Evolutionary conservation across 2,329 filamentous ascomycete species (phyloP).

Genomic region (Colletotrichum plurivorum): DNA sequence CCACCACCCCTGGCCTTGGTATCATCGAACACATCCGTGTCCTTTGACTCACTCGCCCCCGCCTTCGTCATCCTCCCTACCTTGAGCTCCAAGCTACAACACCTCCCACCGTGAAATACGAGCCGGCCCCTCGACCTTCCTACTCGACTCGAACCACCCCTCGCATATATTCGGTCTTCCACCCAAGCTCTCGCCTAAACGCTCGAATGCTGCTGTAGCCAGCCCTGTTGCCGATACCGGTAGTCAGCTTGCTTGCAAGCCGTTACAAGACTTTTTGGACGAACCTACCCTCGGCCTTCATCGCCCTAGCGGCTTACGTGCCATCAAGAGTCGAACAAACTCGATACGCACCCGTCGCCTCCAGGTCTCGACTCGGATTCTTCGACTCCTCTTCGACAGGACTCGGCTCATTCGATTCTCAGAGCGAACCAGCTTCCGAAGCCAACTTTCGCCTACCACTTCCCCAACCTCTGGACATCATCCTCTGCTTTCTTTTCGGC

Average conservation of each 20-base stretch:
- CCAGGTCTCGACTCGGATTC: not conserved
- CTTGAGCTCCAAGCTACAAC: constrained; percentile 23
- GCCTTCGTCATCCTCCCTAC: constrained; percentile 24
- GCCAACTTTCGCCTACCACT: constrained; percentile 21
- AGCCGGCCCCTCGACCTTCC: constrained; percentile 3
- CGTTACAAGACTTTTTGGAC: constrained; percentile 34
- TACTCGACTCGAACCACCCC: constrained; percentile 13
- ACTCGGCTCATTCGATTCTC: constrained; percentile 44
- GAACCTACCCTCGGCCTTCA: constrained; percentile 33
- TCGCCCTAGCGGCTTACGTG: constrained; percentile 22
- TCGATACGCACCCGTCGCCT: constrained; percentile 5
- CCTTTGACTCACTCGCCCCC: constrained; percentile 38
- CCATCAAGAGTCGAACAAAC: constrained; percentile 19
- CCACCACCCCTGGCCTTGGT: constrained; percentile 12
- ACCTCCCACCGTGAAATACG: constrained; percentile 14
- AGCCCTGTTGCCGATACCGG: constrained; percentile 38
- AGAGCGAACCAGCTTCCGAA: constrained; percentile 39
- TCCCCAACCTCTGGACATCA: constrained; percentile 28
- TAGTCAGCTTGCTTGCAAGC: constrained; percentile 43
- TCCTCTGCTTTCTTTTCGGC: constrained; percentile 33
- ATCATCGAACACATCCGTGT: constrained; percentile 26
- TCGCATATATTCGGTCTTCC: constrained; percentile 20
- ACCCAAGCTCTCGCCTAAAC: not conserved
- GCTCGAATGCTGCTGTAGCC: constrained; percentile 41
- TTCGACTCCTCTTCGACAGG: constrained; percentile 43